These are phyloP conservation scores for Lipomyces lipofer DNA, from an alignment of 805 yeast genomes.

Conservation along the genomic window DNA sequence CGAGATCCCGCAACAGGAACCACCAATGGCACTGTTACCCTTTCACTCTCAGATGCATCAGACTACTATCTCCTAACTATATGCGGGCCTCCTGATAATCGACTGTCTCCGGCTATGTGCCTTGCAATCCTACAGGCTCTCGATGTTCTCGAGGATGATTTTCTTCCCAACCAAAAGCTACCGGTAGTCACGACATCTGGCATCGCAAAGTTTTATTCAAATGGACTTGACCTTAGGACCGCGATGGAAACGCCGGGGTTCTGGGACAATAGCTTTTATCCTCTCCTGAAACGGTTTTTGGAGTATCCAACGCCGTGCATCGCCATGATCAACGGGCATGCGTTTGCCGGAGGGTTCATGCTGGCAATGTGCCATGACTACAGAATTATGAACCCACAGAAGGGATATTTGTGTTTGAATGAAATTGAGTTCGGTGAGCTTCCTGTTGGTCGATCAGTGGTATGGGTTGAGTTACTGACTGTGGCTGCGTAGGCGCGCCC, in stretches of 20 bases:
- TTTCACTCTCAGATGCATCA: slow-evolving; percentile 25
- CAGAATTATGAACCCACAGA: slow-evolving; percentile 43
- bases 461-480: background rate
- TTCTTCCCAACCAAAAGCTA: slow-evolving; percentile 32
- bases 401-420: slow-evolving; percentile 44
- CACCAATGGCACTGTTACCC: slow-evolving; percentile 11
- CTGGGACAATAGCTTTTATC: slow-evolving; percentile 39
- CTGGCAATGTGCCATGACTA: slow-evolving; percentile 43
- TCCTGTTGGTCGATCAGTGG: background rate
- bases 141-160: slow-evolving; percentile 35
- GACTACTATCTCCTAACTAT: slow-evolving; percentile 39
- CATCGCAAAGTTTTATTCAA: slow-evolving; percentile 42
- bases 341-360: slow-evolving; percentile 46
- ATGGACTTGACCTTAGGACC: slow-evolving; percentile 43
- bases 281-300: slow-evolving; percentile 39
- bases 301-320: slow-evolving; percentile 46
- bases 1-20: slow-evolving; percentile 1
- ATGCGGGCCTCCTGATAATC: slow-evolving; percentile 41
- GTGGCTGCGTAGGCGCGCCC: slow-evolving; percentile 38
- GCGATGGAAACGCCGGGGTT: slow-evolving; percentile 41
- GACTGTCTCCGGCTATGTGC: slow-evolving; percentile 39
- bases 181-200: slow-evolving; percentile 44
- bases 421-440: slow-evolving; percentile 39
- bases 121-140: slow-evolving; percentile 41
- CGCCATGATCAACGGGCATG: slow-evolving; percentile 45